A percentile compares a stretch with the other conserved stretches of the same genome.
Conservation (phyloP, 2,329 filamentous ascomycete species). For the Verticillium isaacii region DNA sequence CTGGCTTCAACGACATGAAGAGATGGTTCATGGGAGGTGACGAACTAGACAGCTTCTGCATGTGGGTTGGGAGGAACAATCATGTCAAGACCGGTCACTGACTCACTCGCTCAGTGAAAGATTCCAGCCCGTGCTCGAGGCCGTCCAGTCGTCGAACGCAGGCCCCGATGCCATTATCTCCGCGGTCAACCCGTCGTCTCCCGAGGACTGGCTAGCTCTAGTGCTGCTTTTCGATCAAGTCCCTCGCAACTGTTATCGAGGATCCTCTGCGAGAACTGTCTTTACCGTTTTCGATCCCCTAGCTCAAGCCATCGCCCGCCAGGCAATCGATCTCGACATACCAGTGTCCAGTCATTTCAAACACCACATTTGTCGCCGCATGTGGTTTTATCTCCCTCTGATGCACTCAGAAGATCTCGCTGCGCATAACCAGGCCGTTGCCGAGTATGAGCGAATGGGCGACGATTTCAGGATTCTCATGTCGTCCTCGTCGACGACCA, state of each 20-base stretch:
- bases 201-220: conserved; percentile 40
- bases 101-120: conserved; percentile 17
- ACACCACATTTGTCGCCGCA: conserved; percentile 33
- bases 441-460: conserved; percentile 24
- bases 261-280: conserved; percentile 32
- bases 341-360: conserved; percentile 20
- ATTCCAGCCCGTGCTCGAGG: conserved; percentile 27
- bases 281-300: conserved; percentile 55
- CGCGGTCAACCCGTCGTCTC: conserved; percentile 16
- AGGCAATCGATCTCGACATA: conserved; percentile 27
- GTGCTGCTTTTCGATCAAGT: conserved; percentile 59
- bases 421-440: conserved; percentile 34
- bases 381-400: conserved; percentile 57
- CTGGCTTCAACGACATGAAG: conserved; percentile 17
- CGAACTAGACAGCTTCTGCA: conserved; percentile 28
- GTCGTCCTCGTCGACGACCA: conserved; percentile 16
- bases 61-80: conserved; percentile 18
- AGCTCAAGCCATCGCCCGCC: conserved; percentile 34
- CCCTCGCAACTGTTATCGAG: conserved; percentile 57
- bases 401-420: conserved; percentile 51
- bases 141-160: conserved; percentile 20
- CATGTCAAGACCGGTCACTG: background rate
- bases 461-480: conserved; percentile 26
- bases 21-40: conserved; percentile 29
- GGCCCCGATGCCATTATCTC: conserved; percentile 24